Conservation (phyloP, 352 stramenopile species). For the Bremia lactucae region DNA sequence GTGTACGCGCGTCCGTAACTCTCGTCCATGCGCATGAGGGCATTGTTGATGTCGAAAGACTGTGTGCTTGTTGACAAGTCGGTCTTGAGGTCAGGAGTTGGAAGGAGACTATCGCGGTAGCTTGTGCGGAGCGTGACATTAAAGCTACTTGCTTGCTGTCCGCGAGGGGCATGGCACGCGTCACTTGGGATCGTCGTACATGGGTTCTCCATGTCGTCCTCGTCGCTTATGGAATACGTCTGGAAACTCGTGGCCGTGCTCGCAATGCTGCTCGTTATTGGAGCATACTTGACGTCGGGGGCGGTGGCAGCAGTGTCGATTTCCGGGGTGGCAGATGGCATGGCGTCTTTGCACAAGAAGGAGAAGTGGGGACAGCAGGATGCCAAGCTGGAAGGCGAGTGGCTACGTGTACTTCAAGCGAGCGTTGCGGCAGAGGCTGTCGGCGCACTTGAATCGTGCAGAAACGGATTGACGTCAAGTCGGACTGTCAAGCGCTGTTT, state of each 20-base stretch:
- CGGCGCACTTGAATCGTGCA: too few species aligned
- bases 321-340: slow-evolving; percentile 29
- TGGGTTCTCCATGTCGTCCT: slow-evolving; percentile 21
- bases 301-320: slow-evolving; percentile 20
- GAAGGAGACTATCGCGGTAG: slow-evolving; percentile 46
- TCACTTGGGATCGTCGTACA: too few species aligned
- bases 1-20: slow-evolving; percentile 36
- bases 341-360: slow-evolving; percentile 2
- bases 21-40: slow-evolving; percentile 68
- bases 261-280: slow-evolving; percentile 12
- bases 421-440: too few species aligned
- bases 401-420: slow-evolving; percentile 2
- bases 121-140: slow-evolving; percentile 43
- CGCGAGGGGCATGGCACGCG: neutral
- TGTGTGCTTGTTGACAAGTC: slow-evolving; percentile 16
- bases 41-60: slow-evolving; percentile 54
- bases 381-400: neutral
- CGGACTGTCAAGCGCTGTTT: too few species aligned
- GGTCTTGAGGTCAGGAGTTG: slow-evolving; percentile 5
- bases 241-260: slow-evolving; percentile 18
- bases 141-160: slow-evolving; percentile 37
- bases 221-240: slow-evolving; percentile 20
- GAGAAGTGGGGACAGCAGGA: neutral
- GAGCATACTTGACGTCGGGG: slow-evolving; percentile 9
- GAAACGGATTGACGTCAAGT: too few species aligned